Base-by-base conservation (phyloP, 2,329 filamentous ascomycete genomes). In the Fusarium avenaceum region DNA sequence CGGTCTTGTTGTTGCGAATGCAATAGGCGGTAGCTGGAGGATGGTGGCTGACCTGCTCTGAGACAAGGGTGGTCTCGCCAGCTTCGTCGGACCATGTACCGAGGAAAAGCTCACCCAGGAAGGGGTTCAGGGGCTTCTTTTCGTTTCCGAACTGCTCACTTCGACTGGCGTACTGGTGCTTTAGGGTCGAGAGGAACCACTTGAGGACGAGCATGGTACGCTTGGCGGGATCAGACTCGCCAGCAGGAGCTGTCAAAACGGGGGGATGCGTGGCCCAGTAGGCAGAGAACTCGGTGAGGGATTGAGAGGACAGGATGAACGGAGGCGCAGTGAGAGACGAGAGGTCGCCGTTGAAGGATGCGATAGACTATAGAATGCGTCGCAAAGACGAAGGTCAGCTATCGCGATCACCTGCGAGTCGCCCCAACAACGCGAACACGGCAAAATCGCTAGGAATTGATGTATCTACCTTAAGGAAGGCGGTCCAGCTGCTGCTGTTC, bases 91-190 rank as follows among this genome's bases (percentile, higher is more conserved):
- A 88, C 96, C 96, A 99, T 74, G 90, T 91, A 24, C 95, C 96
- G 28, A 98, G 80, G 81, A 97, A 98, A 33, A 98, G 86, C 83
- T 99, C 95, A 57, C 95, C 95, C 35, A 99, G 82, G 81, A 99
- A 98, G 0, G 96, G 96, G 77, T 99, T 98, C 62, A 99, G 82
- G 4, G 95, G 95, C 84, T 98, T 99, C 89, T 98, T 98, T 85
- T 97, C 95, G 76, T 93, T 96, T 49, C 93, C 94, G 68, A 86
- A 89, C 73, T 89, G 83, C 72, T 97, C 94, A 76, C 92, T 96
- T 61, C 87, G 85, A 75, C 84, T 88, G 59, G 87, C 87, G 74
- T 90, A 89, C 78, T 97, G 93, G 80, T 96, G 93, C 83, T 96
- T 97, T 52, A 98, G 85, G 5, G 94, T 97, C 75, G 90, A 94